Conservation (phyloP, 257 asterid species). For the Voacanga thouarsii region DNA sequence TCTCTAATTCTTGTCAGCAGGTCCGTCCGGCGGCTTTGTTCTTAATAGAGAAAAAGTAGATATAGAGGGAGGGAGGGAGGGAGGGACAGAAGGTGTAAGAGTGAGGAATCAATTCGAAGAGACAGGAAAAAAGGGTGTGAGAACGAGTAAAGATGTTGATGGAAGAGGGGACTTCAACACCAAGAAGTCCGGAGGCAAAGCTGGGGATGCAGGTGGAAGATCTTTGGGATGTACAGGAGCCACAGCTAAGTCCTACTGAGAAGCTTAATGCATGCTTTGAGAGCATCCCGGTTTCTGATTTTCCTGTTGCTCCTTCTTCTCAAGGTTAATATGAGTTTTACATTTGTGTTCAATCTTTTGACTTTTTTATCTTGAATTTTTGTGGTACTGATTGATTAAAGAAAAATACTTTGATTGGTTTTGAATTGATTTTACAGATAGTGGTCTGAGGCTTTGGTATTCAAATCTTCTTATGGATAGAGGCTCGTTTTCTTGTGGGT, state of each 20-base stretch:
- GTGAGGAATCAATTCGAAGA: no score
- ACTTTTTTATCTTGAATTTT: background rate
- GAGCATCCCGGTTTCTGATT: constrained; percentile 91
- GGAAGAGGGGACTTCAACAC: constrained; percentile 59
- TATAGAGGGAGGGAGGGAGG: background rate
- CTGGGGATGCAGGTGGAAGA: constrained; percentile 95
- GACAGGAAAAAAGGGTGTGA: no score
- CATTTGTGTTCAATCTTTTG: background rate
- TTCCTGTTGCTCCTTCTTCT: constrained; percentile 76
- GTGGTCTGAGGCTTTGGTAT: background rate
- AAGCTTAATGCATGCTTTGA: constrained; percentile 97
- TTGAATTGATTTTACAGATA: background rate
- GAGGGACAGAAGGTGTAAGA: background rate
- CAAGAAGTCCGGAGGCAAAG: constrained; percentile 95
- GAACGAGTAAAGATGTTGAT: constrained; percentile 29
- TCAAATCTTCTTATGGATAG: background rate
- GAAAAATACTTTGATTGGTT: background rate
- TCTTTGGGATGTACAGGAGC: constrained; percentile 88
- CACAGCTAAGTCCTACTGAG: constrained; percentile 90
- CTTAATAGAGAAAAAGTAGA: background rate
- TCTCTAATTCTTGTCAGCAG: background rate
- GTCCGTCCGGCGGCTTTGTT: background rate
- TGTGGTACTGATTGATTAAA: background rate
- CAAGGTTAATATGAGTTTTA: constrained; percentile 40
- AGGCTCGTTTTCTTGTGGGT: background rate